Evolutionary conservation across 768 basidiomycete genomes (phyloP).

Genomic region (Boletus subparvulus): DNA sequence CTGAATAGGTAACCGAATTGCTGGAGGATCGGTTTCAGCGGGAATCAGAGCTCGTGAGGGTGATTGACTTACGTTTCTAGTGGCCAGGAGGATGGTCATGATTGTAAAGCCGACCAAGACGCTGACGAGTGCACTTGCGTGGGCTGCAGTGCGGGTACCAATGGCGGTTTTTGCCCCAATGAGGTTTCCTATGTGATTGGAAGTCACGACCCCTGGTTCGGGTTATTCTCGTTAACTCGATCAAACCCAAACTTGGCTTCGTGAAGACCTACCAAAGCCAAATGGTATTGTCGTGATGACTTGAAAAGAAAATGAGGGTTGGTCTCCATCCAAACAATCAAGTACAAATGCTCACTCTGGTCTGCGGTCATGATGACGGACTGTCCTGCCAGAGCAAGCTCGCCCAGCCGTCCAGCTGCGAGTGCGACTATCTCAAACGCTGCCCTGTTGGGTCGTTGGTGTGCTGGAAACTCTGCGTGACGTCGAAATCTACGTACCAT

Average conservation of each 20-base stretch:
- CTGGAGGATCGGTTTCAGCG: slow-evolving; percentile 23
- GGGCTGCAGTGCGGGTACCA: slow-evolving; percentile 57
- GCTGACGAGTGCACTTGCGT: slow-evolving; percentile 63
- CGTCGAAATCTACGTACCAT: slow-evolving; percentile 47
- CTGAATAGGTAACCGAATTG: slow-evolving; percentile 69
- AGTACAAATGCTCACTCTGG: slow-evolving; percentile 47
- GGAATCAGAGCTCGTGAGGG: neutral
- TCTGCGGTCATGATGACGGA: slow-evolving; percentile 81
- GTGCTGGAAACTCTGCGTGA: neutral
- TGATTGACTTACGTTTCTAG: slow-evolving; percentile 49
- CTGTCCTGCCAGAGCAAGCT: slow-evolving; percentile 69
- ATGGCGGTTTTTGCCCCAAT: slow-evolving; percentile 56
- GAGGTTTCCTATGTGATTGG: slow-evolving; percentile 70
- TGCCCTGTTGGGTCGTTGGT: slow-evolving; percentile 47
- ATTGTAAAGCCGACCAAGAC: slow-evolving; percentile 57
- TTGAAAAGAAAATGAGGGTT: slow-evolving; percentile 19
- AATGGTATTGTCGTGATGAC: slow-evolving; percentile 76
- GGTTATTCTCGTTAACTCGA: neutral
- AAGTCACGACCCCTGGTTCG: slow-evolving; percentile 61
- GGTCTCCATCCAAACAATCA: neutral
- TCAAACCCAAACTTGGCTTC: neutral
- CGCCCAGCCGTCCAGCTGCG: slow-evolving; percentile 68
- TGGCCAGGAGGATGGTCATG: slow-evolving; percentile 57
- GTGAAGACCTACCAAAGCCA: slow-evolving; percentile 49
- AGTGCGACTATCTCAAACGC: slow-evolving; percentile 82